Evolutionary conservation across 768 basidiomycete species (phyloP), one percentile per base, ranked within the genome.

Genomic region (Tricholoma sp.): DNA sequence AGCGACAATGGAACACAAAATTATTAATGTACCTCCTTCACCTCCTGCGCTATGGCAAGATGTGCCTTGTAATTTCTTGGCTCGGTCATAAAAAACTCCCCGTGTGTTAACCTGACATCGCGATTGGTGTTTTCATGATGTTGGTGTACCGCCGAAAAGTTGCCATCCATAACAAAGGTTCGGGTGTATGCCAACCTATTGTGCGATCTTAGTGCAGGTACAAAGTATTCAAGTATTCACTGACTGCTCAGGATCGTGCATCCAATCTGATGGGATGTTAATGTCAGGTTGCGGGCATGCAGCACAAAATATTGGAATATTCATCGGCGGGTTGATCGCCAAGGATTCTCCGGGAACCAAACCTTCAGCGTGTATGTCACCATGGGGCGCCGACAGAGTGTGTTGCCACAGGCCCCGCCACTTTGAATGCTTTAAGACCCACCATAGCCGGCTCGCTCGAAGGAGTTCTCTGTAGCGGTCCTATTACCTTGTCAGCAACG

Each of bases 261-360:
- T 34, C 69, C 69, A 70, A 28, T 64, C 24, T 2, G 32, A 28
- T 3, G 65, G 64, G 3, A 70, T 24, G 47, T 72, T 72, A 13
- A 66, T 51, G 0, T 58, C 60, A 0, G 65, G 65, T 39, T 68
- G 68, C 0, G 65, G 69, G 48, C 71, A 72, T 3, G 65, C 59
- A 0, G 65, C 55, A 41, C 69, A 72, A 31, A 68, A 65, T 2
- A 2, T 55, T 50, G 7, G 33, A 3, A 63, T 59, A 52, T 0
- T 54, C 57, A 63, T 17, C 33, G 5, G 2, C 5, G 33, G 33
- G 1, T 34, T 12, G 12, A 34, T 39, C 15, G 5, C 36, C 2
- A n/a, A 39, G 15, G 37, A n/a, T 39, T 12, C 15, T 39, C 37
- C 13, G 5, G 37, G 34, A 34, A 2, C 66, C 66, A 48, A 6